These are phyloP conservation scores for Luzula sylvatica DNA, from an alignment of 176 grass and related monocot species.

Conservation along the genomic window DNA sequence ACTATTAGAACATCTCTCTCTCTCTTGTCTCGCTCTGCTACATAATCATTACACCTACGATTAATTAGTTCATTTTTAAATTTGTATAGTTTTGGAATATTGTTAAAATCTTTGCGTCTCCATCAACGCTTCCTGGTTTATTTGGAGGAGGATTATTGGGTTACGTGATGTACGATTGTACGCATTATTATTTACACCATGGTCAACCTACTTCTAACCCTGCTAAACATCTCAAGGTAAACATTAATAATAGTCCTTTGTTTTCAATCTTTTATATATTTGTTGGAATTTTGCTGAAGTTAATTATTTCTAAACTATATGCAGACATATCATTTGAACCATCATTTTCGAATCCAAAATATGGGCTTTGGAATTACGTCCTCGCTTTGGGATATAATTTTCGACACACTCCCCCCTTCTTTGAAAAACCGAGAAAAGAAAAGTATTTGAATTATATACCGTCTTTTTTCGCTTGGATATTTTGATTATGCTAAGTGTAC, in stretches of 20 bases:
- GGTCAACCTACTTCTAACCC: conserved; percentile 68
- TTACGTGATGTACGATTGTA: conserved; percentile 94
- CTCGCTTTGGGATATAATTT: conserved; percentile 64
- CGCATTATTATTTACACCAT: conserved; percentile 87
- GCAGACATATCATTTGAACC: conserved; percentile 86
- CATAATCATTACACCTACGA: too few species aligned
- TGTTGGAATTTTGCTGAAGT: background rate
- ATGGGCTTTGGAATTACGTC: conserved; percentile 93
- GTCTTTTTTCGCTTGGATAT: conserved; percentile 15
- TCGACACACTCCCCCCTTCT: conserved; percentile 53
- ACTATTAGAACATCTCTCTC: too few species aligned
- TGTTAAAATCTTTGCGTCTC: conserved; percentile 38
- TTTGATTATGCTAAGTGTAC: conserved; percentile 10
- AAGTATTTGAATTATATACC: conserved; percentile 21
- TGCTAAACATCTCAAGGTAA: conserved; percentile 73
- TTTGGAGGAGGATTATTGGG: conserved; percentile 81
- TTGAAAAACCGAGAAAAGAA: conserved; percentile 19
- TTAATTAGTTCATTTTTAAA: background rate
- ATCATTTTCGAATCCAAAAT: conserved; percentile 84
- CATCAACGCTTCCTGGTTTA: conserved; percentile 56
- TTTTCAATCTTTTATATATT: background rate
- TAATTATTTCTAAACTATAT: background rate
- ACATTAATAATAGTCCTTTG: background rate
- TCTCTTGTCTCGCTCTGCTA: too few species aligned
- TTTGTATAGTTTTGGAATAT: conserved; percentile 80